Percentiles rank a stretch among this genome's conserved stretches.
phyloP scores from a whole-genome alignment of 2,329 filamentous ascomycete genomes.

The Aspergillus ruber region DNA sequence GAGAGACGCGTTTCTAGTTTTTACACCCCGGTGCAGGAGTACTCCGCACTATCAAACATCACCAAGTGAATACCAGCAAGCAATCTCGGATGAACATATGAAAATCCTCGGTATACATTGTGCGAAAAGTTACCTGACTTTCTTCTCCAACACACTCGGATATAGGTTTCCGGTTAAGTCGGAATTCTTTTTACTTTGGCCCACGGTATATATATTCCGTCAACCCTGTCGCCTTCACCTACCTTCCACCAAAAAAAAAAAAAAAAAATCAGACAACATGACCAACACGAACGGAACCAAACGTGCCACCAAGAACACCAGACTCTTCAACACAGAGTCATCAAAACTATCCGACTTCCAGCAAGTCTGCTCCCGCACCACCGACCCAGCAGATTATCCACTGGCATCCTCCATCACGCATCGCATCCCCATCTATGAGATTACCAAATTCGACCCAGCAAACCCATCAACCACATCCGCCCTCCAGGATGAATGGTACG shows the following conservation, averaged over 20 bases:
- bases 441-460: constrained; percentile 31
- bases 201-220: no score
- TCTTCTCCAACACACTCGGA: background rate
- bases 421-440: constrained; percentile 54
- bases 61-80: no score
- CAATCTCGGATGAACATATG: no score
- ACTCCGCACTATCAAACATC: no score
- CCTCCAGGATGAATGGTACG: constrained; percentile 57
- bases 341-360: constrained; percentile 38
- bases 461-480: constrained; percentile 23
- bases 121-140: background rate
- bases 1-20: no score
- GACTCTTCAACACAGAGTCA: constrained; percentile 11
- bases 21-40: no score
- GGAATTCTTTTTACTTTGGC: background rate
- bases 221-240: background rate
- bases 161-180: background rate
- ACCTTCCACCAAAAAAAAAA: background rate
- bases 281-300: background rate
- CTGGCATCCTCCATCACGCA: constrained; percentile 40
- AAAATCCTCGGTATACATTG: no score
- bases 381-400: constrained; percentile 39
- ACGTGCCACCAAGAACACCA: background rate
- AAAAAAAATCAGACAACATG: background rate
- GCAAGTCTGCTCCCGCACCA: constrained; percentile 38